Evolutionary conservation across 495 filamentous ascomycete species (phyloP).

Genomic region (Paragyromitra xinjiangensis): DNA sequence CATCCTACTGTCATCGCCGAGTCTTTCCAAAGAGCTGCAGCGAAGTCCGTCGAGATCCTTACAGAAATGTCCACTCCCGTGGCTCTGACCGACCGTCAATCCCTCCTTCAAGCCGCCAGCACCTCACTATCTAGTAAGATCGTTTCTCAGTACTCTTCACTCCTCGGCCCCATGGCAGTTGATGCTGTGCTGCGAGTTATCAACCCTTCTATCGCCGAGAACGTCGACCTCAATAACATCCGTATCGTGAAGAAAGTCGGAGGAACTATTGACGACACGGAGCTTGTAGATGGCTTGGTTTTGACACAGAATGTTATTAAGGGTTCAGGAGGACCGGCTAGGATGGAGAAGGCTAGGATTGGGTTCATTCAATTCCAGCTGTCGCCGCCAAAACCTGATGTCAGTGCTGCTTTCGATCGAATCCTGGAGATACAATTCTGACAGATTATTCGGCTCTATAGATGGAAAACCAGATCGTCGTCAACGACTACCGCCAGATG

Average conservation of each 20-base stretch:
- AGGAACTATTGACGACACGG: conserved; percentile 97
- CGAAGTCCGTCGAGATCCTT: conserved; percentile 84
- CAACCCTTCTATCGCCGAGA: conserved; percentile 92
- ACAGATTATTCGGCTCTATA: conserved; percentile 56
- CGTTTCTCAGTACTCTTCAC: conserved; percentile 91
- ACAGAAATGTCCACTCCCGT: conserved; percentile 96
- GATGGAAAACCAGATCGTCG: conserved; percentile 99
- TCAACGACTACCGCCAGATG: conserved; percentile 99
- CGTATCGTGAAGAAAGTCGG: conserved; percentile 97
- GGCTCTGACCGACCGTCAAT: conserved; percentile 82
- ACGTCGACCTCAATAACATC: conserved; percentile 95
- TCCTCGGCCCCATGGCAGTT: conserved; percentile 94
- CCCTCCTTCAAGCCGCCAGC: conserved; percentile 93
- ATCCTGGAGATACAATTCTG: conserved; percentile 35
- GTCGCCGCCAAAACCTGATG: conserved; percentile 96
- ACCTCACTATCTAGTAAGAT: conserved; percentile 99
- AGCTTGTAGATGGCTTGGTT: conserved; percentile 94
- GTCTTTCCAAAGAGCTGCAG: conserved; percentile 93
- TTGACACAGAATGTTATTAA: conserved; percentile 93
- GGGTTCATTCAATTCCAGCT: conserved; percentile 98
- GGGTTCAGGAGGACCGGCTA: conserved; percentile 85
- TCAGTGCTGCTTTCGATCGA: conserved; percentile 61
- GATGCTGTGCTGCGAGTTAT: conserved; percentile 95
- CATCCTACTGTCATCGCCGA: conserved; percentile 98
- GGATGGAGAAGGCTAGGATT: conserved; percentile 97